Conservation (phyloP, 2,329 filamentous ascomycete genomes). For the Penicillium sumatraense region DNA sequence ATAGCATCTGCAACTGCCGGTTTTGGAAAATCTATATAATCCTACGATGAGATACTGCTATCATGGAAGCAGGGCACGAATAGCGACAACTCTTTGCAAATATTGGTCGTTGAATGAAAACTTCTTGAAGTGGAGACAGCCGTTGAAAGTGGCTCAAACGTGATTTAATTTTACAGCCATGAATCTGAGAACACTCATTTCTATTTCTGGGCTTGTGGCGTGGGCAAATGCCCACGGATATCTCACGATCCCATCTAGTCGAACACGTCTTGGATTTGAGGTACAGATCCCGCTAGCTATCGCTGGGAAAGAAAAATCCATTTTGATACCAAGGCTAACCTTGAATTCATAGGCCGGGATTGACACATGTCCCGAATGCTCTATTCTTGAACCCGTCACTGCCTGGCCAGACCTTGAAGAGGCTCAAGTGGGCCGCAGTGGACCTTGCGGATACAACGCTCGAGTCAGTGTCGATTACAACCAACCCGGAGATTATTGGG, state of each 20-base stretch:
- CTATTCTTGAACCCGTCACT: conserved; percentile 58
- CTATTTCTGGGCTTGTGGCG: conserved; percentile 12
- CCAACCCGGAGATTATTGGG: conserved; percentile 52
- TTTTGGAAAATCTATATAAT: conserved; percentile 18
- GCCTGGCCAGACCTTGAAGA: conserved; percentile 56
- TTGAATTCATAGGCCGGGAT: conserved; percentile 44
- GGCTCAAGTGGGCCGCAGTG: conserved; percentile 54
- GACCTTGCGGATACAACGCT: conserved; percentile 60
- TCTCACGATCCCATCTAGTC: conserved; percentile 49
- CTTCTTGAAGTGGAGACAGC: too few species aligned
- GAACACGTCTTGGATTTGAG: conserved; percentile 51
- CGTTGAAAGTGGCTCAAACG: too few species aligned
- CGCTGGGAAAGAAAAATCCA: neutral
- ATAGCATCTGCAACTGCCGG: neutral
- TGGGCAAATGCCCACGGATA: conserved; percentile 52
- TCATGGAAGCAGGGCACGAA: too few species aligned
- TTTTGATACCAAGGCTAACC: neutral
- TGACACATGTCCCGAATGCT: conserved; percentile 60
- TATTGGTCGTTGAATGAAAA: neutral
- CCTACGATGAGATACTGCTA: neutral
- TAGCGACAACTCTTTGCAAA: neutral
- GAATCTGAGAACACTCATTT: neutral
- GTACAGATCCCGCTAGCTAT: conserved; percentile 33
- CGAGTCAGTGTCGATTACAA: conserved; percentile 61
- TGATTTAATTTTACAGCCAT: too few species aligned